Base-by-base conservation (phyloP, 495 filamentous ascomycete genomes). In the Delitschia confertaspora region DNA sequence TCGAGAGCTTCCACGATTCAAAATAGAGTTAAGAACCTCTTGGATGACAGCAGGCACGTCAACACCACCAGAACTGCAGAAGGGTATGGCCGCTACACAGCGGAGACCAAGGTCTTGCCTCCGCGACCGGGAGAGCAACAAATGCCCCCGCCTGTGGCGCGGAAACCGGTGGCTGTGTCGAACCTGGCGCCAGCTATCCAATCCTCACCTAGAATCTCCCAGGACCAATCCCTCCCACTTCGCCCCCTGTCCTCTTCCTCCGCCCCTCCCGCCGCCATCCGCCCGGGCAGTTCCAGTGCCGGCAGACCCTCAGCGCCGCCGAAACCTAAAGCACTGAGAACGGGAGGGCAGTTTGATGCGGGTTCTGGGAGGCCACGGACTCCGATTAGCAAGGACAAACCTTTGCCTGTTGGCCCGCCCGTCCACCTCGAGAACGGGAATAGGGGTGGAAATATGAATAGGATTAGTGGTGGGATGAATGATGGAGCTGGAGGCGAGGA, bases 11-110 rank as follows among this genome's bases (percentile, higher is more conserved):
- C 75, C 18, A 82, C 79, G 14, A 96, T 98, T 34, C 86, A 95
- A 60, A 89, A 84, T 56, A 82, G 87, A 54, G 85, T 98, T 38
- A 82, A 89, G 60, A 78, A 71, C 16, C 69, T 96, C 32, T 66
- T 98, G n/a, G 82, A 81, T 51, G 89, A 96, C 56, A 81, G 77
- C 41, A 77, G 76, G 52, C 65, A 70, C 5, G 64, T 72, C 3
- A 65, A 70, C 22, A 66, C 74, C 6, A 70, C 75, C 10, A 81
- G 82, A 55, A 91, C 87, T 1, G 87, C 86, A 3, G 78, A 86
- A 45, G 91, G 88, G 6, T 96, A 95, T 62, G 91, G 91, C 10
- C 77, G 75, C 36, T 95, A 76, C 59, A 83, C 87, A 4, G 82
- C 88, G 10, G 42, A 58, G 7, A 42, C 61, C 6, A 53, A 54